Evolutionary conservation across 2,329 filamentous ascomycete species (phyloP), one percentile per base, ranked within the genome.

Genomic region (Penicillium sp.): DNA sequence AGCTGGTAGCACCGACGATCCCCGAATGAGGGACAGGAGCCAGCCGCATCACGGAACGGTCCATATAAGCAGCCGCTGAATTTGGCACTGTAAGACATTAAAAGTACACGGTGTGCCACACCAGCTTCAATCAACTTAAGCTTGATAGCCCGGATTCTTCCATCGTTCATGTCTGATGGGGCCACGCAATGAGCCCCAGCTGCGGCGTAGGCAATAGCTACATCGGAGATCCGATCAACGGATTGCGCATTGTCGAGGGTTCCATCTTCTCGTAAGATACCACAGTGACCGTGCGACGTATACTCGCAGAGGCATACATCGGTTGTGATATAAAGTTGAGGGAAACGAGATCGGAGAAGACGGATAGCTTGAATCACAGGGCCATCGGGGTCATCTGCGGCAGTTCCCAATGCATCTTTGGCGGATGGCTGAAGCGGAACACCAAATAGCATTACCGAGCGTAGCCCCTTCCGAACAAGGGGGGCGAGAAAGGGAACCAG

Each of bases 251-350:
- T 97, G 83, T 97, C 96, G 59, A 99, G 83, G 61, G 87, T 89
- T 61, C 92, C 92, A 73, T 99, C 94, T 66, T 97, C 92, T 57
- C 92, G 87, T 45, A 99, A 83, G 67, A 99, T 97, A 53, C 94
- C 94, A 73, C 94, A 99, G 80, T 99, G 94, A 44, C 94, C 94
- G 75, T 99, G 94, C 7, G 90, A 94, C 0, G 94, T 99, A 79
- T 99, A 99, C 78, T 99, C 94, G 83, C 94, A 99, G 8, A 99
- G 88, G 73, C 94, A 97, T 58, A 99, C 94, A 73, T 99, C 94
- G 59, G 89, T 87, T 65, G 89, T 88, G 68, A 99, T 91, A 79
- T 96, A 97, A 59, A 99, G 84, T 61, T 91, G 87, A 2, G 94
- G 94, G 77, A 97, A 97, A 39, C 87, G 83, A 64, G 90, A 85